Evolutionary conservation across 148 eudicot species (phyloP).

Genomic region (Heliamphora exappendiculata): DNA sequence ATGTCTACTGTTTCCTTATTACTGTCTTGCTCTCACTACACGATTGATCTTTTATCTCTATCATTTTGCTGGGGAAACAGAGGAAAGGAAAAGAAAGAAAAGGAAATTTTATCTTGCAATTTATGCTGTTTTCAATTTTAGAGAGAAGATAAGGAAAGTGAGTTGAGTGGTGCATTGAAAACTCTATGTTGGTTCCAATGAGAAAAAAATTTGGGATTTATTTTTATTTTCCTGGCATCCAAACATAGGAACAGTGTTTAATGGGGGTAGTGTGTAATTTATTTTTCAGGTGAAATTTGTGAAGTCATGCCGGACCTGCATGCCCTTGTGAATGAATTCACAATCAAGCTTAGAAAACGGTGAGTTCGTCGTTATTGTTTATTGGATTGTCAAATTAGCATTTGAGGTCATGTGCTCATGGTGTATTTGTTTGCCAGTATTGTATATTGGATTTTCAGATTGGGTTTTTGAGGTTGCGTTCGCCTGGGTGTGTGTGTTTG

Average conservation of each 20-base stretch:
- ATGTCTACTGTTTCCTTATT: background rate
- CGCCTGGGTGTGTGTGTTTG: background rate
- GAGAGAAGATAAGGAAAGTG: background rate
- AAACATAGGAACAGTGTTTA: background rate
- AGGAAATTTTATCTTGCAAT: background rate
- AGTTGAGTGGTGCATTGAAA: background rate
- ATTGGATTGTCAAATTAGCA: background rate
- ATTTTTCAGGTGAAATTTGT: slow-evolving; percentile 11
- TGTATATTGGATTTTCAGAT: too few species aligned
- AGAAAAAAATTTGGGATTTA: background rate
- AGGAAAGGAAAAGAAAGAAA: background rate
- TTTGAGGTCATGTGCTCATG: background rate
- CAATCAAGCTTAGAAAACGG: slow-evolving; percentile 73
- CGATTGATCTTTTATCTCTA: background rate
- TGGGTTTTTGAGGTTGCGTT: background rate
- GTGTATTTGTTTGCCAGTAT: background rate
- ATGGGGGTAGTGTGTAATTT: background rate
- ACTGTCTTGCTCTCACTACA: background rate
- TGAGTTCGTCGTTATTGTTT: slow-evolving; percentile 14
- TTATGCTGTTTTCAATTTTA: background rate
- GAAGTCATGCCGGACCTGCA: slow-evolving; percentile 71
- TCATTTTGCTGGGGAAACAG: background rate
- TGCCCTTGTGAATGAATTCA: slow-evolving; percentile 74
- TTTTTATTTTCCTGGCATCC: background rate
- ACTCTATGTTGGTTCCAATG: background rate